Base-by-base conservation (phyloP, 345 rosid genomes). In the Murraya koenigii region DNA sequence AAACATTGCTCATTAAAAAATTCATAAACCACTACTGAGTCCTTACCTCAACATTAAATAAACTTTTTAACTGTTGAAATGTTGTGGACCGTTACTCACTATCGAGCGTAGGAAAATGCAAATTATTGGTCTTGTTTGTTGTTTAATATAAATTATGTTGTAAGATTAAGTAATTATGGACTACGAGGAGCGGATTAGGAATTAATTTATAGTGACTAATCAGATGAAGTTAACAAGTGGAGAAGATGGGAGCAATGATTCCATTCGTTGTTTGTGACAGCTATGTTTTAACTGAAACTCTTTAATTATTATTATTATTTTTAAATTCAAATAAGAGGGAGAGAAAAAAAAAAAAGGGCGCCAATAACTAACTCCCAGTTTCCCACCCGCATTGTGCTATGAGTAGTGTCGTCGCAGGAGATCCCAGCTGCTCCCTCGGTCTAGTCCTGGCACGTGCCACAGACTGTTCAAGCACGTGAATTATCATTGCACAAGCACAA, bases 161-260 rank as follows among this genome's bases (percentile, higher is more conserved):
- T 30, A 26, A 26, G 76, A 25, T 74, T 74, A 20, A 19, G 59
- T 22, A 61, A 74, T 74, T 41, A 61, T 74, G 68, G 69, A 19
- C 33, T 66, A 22, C n/a, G 33, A 39, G 55, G 14, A 39, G 76
- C 23, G 0, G 39, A 73, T 73, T 39, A 9, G 23, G 20, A 39
- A 1, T n/a, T 47, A 75, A 64, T 64, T 44, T 23, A 39, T 65
- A 3, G 47, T 65, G 47, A 61, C 61, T 58, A 68, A 64, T 67
- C 63, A 52, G 64, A 32, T 52, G 39, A 74, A 74, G 19, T 28
- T 71, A 66, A 66, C 17, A 17, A 61, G 70, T 13, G 74, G 69
- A 35, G 75, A 35, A 35, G 55, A 38, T 77, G 83, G 82, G 1
- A 71, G 66, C 77, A 58, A 84, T 84, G 81, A 82, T 82, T 73